Evolutionary conservation across 2,329 filamentous ascomycete genomes (phyloP).

Genomic region (Colletotrichum lentis): DNA sequence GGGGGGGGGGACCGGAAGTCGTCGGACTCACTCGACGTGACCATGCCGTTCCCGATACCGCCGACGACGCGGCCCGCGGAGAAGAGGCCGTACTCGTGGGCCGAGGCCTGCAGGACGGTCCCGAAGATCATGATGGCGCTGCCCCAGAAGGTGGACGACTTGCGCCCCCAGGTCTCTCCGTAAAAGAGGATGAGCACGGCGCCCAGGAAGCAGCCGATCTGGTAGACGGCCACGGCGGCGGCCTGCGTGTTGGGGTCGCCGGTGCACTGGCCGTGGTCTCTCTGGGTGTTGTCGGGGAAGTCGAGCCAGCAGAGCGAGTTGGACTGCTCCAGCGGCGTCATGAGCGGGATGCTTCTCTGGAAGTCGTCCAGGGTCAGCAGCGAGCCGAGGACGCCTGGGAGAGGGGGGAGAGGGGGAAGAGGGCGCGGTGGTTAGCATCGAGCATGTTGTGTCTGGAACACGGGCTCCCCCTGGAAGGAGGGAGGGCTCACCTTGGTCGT

Average conservation of each 20-base stretch:
- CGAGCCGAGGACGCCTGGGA: slow-evolving; percentile 42
- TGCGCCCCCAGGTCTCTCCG: slow-evolving; percentile 45
- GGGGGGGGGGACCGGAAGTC: too few relatives aligned
- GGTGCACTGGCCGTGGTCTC: slow-evolving; percentile 41
- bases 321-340: slow-evolving; percentile 42
- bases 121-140: slow-evolving; percentile 46
- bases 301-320: slow-evolving; percentile 43
- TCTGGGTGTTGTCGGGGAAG: slow-evolving; percentile 32
- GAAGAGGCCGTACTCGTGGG: slow-evolving; percentile 43
- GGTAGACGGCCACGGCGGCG: slow-evolving; percentile 43
- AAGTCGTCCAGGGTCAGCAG: slow-evolving; percentile 44
- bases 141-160: slow-evolving; percentile 47
- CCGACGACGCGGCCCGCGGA: slow-evolving; percentile 42
- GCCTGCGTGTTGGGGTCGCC: slow-evolving; percentile 44
- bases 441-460: not conserved
- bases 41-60: slow-evolving; percentile 44
- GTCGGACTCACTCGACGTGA: slow-evolving; percentile 41
- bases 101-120: slow-evolving; percentile 42
- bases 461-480: too few relatives aligned
- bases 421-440: not conserved
- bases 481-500: slow-evolving; percentile 43
- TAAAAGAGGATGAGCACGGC: slow-evolving; percentile 45
- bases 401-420: too few relatives aligned
- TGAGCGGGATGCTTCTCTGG: slow-evolving; percentile 41
- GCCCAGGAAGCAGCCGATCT: slow-evolving; percentile 45